A percentile compares a stretch with the other conserved stretches of the same genome.
Conservation (phyloP, 257 asterid species). For the Prunella vulgaris region DNA sequence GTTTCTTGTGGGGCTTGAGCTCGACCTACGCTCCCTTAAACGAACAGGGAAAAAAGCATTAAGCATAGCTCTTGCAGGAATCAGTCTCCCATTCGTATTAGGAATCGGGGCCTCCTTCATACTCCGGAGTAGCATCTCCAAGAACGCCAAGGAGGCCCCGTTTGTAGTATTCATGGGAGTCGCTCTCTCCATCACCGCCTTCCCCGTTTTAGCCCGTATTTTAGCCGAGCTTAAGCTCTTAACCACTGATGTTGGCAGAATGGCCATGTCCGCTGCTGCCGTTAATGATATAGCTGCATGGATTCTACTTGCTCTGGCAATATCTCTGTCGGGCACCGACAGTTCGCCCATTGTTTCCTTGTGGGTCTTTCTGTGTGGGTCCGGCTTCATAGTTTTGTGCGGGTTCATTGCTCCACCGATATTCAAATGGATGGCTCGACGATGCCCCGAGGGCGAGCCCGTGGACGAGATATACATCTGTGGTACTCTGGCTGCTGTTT, state of each 20-base stretch:
- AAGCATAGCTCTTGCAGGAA: conserved; percentile 72
- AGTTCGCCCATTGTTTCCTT: conserved; percentile 52
- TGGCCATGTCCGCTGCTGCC: conserved; percentile 90
- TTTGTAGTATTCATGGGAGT: conserved; percentile 82
- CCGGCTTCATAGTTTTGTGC: conserved; percentile 40
- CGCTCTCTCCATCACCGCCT: conserved; percentile 82
- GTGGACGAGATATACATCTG: conserved; percentile 66
- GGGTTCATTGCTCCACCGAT: conserved; percentile 38
- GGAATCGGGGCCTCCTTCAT: conserved; percentile 72
- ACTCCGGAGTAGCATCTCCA: conserved; percentile 41
- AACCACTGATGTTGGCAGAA: conserved; percentile 67
- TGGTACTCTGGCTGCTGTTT: conserved; percentile 51
- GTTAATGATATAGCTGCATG: conserved; percentile 82
- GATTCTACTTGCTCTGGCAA: conserved; percentile 72
- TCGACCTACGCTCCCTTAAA: conserved; percentile 43
- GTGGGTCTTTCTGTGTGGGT: conserved; percentile 65
- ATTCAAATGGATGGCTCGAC: conserved; percentile 58
- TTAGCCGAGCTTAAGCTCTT: conserved; percentile 75
- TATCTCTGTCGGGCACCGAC: conserved; percentile 55
- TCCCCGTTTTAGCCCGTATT: conserved; percentile 84
- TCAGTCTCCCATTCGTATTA: conserved; percentile 54
- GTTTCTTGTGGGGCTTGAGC: conserved; percentile 73
- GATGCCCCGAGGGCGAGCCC: conserved; percentile 66
- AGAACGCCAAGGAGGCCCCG: conserved; percentile 39
- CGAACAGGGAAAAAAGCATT: conserved; percentile 63